Percentiles rank a stretch among this genome's conserved stretches.
phyloP scores from a whole-genome alignment of 768 basidiomycete species.

The Boletus sensibilis region DNA sequence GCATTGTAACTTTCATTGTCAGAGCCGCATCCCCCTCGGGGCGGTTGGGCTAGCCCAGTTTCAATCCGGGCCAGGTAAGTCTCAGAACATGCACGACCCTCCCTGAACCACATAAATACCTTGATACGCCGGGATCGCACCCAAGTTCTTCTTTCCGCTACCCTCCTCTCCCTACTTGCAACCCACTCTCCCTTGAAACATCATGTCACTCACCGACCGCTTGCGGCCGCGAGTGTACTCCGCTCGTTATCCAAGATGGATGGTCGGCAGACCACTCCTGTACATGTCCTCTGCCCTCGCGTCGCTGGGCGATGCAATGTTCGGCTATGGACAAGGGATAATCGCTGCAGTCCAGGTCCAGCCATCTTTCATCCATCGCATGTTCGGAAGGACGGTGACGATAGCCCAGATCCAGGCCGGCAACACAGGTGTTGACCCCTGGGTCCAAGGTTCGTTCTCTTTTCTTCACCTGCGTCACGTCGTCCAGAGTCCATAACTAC shows the following conservation, averaged over 20 bases:
- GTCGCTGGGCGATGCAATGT: slow-evolving; percentile 57
- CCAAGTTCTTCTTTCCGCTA: neutral
- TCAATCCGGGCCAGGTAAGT: slow-evolving; percentile 18
- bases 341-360: slow-evolving; percentile 53
- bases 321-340: slow-evolving; percentile 54
- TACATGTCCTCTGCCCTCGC: slow-evolving; percentile 52
- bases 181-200: slow-evolving; percentile 12
- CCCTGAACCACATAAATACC: slow-evolving; percentile 25
- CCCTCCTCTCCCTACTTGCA: neutral
- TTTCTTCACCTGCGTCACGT: neutral
- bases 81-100: slow-evolving; percentile 9
- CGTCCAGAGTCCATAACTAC: neutral
- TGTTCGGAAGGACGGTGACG: slow-evolving; percentile 48
- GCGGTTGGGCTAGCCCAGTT: slow-evolving; percentile 13
- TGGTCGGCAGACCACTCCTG: slow-evolving; percentile 48
- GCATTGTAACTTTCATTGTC: neutral
- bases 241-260: slow-evolving; percentile 51
- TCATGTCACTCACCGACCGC: slow-evolving; percentile 27
- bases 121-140: neutral
- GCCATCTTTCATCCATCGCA: slow-evolving; percentile 48
- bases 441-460: slow-evolving; percentile 41
- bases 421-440: slow-evolving; percentile 45
- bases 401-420: slow-evolving; percentile 43
- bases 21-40: neutral
- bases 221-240: slow-evolving; percentile 40